Percentiles rank a stretch among this genome's conserved stretches.
Conservation (phyloP, 2,329 filamentous ascomycete species). For the Cadophora malorum region DNA sequence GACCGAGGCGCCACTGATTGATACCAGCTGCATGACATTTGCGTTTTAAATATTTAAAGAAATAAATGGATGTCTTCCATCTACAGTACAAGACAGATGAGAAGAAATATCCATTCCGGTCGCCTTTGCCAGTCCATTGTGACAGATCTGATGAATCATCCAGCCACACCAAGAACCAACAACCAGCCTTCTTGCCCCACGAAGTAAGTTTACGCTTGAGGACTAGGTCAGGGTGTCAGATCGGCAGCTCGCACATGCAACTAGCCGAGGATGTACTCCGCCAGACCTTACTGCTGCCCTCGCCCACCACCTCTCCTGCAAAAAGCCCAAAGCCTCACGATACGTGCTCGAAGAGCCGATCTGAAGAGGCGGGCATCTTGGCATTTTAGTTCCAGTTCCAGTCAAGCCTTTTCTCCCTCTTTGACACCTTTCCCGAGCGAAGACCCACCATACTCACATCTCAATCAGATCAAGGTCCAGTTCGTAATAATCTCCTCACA, state of each 20-base stretch:
- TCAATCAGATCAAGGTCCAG: not conserved
- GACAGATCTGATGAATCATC: conserved; percentile 12
- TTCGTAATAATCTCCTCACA: conserved; percentile 16
- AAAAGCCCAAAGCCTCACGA: conserved; percentile 3
- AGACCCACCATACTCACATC: conserved; percentile 13
- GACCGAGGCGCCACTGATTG: conserved; percentile 9
- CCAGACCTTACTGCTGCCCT: conserved; percentile 1
- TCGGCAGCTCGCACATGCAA: conserved; percentile 19
- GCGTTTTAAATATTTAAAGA: not conserved
- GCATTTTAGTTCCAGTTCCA: conserved; percentile 5
- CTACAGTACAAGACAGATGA: not conserved
- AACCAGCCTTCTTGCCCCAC: conserved; percentile 6
- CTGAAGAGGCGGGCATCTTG: conserved; percentile 11
- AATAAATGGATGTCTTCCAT: not conserved
- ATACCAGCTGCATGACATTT: conserved; percentile 1
- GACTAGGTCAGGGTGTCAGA: conserved; percentile 12
- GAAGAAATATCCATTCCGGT: not conserved
- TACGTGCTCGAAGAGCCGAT: conserved; percentile 1
- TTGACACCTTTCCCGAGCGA: conserved; percentile 11
- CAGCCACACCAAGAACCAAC: conserved; percentile 12
- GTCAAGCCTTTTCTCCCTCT: conserved; percentile 18
- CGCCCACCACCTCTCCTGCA: conserved; percentile 4
- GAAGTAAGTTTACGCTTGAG: conserved; percentile 16
- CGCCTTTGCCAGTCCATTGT: not conserved
- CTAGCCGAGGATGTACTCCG: conserved; percentile 12